These are phyloP conservation scores for thale cress (Arabidopsis thaliana) DNA, from an alignment of 345 rosid species.

Conservation along the genomic window TAIR10.1 NC_003075.7:7680001-7680500, in stretches of 20 bases:
- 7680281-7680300: slow-evolving; percentile 24
- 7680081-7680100: neutral
- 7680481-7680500: slow-evolving; percentile 64
- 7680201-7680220: slow-evolving; percentile 50
- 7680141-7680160: slow-evolving; percentile 53
- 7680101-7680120: neutral
- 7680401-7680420: neutral
- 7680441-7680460: neutral
- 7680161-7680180: slow-evolving; percentile 53
- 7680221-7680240: slow-evolving; percentile 39
- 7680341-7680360: slow-evolving; percentile 22
- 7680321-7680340: slow-evolving; percentile 34
- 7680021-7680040: slow-evolving; percentile 3
- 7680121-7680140: neutral
- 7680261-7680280: slow-evolving; percentile 10
- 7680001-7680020: neutral
- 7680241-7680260: slow-evolving; percentile 17
- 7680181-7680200: slow-evolving; percentile 52
- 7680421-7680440: neutral
- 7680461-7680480: slow-evolving; percentile 49
- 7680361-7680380: slow-evolving; percentile 47
- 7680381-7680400: neutral
- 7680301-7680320: slow-evolving; percentile 29
- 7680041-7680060: slow-evolving; percentile 2
- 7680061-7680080: neutral